Evolutionary conservation across 108 stramenopile genomes (phyloP).

Genomic region (Cyclotella cryptica): DNA sequence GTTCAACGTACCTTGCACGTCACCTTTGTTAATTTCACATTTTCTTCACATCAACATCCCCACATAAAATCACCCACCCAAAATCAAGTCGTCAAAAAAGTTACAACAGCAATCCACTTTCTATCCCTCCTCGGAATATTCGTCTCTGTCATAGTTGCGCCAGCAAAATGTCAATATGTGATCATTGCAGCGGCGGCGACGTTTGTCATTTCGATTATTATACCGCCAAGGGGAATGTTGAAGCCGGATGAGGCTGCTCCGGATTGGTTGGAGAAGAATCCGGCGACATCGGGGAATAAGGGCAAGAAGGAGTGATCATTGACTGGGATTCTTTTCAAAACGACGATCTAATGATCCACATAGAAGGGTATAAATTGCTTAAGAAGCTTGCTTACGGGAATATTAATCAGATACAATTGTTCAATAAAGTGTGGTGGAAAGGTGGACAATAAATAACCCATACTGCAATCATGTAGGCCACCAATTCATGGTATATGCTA

Average conservation of each 20-base stretch:
- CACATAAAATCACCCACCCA: no score
- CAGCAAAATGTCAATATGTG: background rate
- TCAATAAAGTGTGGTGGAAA: no score
- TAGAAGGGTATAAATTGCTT: no score
- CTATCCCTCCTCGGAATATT: background rate
- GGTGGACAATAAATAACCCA: no score
- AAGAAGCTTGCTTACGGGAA: no score
- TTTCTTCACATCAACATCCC: no score
- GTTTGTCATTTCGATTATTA: background rate
- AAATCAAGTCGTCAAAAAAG: constrained; percentile 1
- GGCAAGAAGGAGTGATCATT: background rate
- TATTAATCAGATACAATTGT: no score
- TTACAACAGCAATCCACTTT: constrained; percentile 17
- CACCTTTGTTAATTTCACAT: no score
- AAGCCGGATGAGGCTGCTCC: constrained; percentile 4
- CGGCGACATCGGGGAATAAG: background rate
- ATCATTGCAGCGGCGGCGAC: background rate
- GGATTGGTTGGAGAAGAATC: constrained; percentile 6
- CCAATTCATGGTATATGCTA: no score
- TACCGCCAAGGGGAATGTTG: constrained; percentile 9
- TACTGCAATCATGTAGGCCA: no score
- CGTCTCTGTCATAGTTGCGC: background rate
- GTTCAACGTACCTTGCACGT: no score
- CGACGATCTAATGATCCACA: background rate
- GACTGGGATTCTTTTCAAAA: background rate